These are phyloP conservation scores for Podaxis sp. DNA, from an alignment of 768 basidiomycete genomes.

Conservation along the genomic window DNA sequence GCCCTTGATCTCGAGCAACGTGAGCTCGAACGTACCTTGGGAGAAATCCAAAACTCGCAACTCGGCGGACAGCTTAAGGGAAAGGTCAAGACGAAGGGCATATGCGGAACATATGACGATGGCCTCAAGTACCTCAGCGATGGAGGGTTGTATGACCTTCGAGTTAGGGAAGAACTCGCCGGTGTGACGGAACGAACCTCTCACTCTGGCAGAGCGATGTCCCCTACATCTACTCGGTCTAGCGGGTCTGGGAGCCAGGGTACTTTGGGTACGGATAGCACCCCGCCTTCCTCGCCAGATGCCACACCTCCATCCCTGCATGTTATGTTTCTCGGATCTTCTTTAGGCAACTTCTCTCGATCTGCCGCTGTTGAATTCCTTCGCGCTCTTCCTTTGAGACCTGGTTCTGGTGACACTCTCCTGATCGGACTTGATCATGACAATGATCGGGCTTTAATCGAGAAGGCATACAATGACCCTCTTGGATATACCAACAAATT, in stretches of 20 bases:
- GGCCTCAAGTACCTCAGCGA: constrained; percentile 78
- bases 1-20: constrained; percentile 91
- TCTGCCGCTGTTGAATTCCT: constrained; percentile 72
- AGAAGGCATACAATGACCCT: constrained; percentile 83
- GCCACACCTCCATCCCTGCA: constrained; percentile 57
- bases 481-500: constrained; percentile 71
- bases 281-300: constrained; percentile 49
- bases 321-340: constrained; percentile 89
- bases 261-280: constrained; percentile 9
- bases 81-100: constrained; percentile 77
- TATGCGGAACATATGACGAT: constrained; percentile 90
- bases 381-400: constrained; percentile 70
- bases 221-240: constrained; percentile 26
- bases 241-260: constrained; percentile 21
- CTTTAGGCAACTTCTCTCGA: constrained; percentile 86
- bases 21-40: constrained; percentile 80
- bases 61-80: constrained; percentile 61
- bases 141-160: constrained; percentile 34
- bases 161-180: neutral
- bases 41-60: constrained; percentile 59
- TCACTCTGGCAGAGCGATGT: constrained; percentile 25
- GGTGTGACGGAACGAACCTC: neutral
- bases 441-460: constrained; percentile 66
- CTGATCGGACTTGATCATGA: constrained; percentile 91
- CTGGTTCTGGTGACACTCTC: constrained; percentile 76